These are phyloP conservation scores for Terana coerulea DNA, from an alignment of 768 basidiomycete species.

Conservation along the genomic window DNA sequence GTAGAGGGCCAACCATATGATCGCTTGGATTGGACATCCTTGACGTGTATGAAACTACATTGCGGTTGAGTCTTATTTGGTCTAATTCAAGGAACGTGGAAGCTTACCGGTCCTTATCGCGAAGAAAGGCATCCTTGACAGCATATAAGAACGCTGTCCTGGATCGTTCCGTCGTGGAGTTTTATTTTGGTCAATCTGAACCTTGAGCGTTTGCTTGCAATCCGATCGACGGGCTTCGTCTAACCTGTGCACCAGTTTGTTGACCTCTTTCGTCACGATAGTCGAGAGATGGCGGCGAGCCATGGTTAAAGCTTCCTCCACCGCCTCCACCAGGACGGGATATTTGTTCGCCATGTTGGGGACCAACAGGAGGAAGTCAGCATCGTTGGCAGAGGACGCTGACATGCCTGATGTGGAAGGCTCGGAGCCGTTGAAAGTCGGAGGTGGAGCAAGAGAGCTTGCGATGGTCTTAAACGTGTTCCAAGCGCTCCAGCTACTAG, in stretches of 20 bases:
- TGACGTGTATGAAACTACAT: background rate
- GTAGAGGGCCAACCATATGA: background rate
- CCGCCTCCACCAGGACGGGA: constrained; percentile 5
- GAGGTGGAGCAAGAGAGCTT: too few relatives aligned
- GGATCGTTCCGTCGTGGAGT: background rate
- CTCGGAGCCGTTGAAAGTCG: too few relatives aligned
- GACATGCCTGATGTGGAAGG: too few relatives aligned
- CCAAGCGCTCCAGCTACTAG: too few relatives aligned
- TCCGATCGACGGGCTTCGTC: background rate
- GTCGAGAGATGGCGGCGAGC: background rate
- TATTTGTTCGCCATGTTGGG: background rate
- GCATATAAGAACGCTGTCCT: background rate
- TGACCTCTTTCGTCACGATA: background rate
- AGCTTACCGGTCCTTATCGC: background rate
- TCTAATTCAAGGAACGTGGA: constrained; percentile 1
- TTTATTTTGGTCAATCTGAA: background rate
- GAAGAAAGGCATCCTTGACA: background rate
- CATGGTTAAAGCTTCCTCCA: background rate
- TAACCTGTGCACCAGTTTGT: background rate
- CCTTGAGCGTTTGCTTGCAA: constrained; percentile 2
- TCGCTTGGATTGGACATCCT: background rate
- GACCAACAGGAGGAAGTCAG: constrained; percentile 1
- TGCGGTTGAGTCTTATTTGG: background rate
- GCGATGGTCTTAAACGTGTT: too few relatives aligned
- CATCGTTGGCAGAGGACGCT: background rate